Conservation (phyloP, 2,329 filamentous ascomycete species). For the Nigrospora osmanthi region DNA sequence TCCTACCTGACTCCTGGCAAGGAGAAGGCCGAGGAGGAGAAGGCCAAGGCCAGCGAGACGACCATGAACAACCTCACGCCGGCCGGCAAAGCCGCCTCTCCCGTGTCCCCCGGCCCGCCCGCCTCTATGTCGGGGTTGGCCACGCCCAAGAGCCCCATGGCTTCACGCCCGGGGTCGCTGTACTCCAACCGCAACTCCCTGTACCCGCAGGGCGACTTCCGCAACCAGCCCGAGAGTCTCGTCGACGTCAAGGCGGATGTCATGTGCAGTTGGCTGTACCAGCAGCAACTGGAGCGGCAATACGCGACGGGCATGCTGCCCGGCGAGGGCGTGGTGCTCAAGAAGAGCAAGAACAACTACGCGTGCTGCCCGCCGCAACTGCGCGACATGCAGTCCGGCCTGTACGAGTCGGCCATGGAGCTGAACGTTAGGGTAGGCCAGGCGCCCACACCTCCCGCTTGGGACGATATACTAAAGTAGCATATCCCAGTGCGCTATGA, state of each 20-base stretch:
- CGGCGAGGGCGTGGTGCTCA: constrained; percentile 30
- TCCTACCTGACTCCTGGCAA: constrained; percentile 23
- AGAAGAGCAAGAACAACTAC: constrained; percentile 28
- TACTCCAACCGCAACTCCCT: constrained; percentile 16
- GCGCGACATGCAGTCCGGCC: constrained; percentile 22
- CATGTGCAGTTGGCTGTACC: constrained; percentile 56
- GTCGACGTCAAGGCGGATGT: constrained; percentile 51
- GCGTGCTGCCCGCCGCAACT: constrained; percentile 30
- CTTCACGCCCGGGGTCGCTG: constrained; percentile 12
- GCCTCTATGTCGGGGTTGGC: constrained; percentile 12
- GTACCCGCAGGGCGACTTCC: constrained; percentile 29
- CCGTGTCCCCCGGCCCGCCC: constrained; percentile 3
- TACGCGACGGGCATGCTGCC: constrained; percentile 27
- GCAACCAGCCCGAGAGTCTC: constrained; percentile 35
- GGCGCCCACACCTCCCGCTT: constrained; percentile 4
- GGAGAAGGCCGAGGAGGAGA: constrained; percentile 10
- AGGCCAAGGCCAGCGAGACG: constrained; percentile 8
- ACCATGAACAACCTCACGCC: constrained; percentile 5
- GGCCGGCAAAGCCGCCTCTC: constrained; percentile 2
- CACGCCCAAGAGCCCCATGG: constrained; percentile 9
- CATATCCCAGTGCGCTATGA: constrained; percentile 51
- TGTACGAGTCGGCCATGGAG: constrained; percentile 26
- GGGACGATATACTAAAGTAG: background rate
- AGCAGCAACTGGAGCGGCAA: constrained; percentile 48
- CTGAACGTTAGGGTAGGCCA: constrained; percentile 28